phyloP scores from a whole-genome alignment of 2,329 filamentous ascomycete genomes.

The Botrytis fabae region DNA sequence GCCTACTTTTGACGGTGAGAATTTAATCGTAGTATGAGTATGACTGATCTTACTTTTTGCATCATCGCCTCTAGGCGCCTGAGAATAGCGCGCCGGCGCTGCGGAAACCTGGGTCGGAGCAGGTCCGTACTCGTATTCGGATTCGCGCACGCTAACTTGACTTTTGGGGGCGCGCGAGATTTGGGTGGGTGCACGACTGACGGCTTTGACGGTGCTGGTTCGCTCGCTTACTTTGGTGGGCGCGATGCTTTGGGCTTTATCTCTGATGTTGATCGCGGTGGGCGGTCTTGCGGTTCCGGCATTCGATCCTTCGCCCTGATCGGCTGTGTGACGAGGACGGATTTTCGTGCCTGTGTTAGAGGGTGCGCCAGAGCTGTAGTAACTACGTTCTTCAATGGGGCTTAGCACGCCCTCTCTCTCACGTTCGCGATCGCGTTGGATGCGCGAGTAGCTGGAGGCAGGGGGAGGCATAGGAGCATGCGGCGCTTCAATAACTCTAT shows the following conservation, averaged over 20 bases:
- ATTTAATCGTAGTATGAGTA: conserved; percentile 18
- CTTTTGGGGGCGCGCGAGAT: background rate
- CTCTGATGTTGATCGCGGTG: conserved; percentile 6
- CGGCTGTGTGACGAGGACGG: background rate
- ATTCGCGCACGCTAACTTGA: conserved; percentile 4
- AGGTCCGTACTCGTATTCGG: conserved; percentile 17
- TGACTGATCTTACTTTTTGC: conserved; percentile 2
- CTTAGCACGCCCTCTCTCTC: conserved; percentile 9
- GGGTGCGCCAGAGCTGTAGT: conserved; percentile 4
- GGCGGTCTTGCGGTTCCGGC: conserved; percentile 18
- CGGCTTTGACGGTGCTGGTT: conserved; percentile 12
- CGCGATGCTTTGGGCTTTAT: conserved; percentile 12
- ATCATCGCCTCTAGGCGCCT: background rate
- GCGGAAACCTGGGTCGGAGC: background rate
- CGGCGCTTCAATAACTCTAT: conserved; percentile 18
- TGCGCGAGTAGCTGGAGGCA: conserved; percentile 9
- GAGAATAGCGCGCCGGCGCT: background rate
- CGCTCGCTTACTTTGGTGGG: conserved; percentile 1
- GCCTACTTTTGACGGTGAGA: background rate
- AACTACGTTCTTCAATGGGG: conserved; percentile 15
- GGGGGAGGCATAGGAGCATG: conserved; percentile 19
- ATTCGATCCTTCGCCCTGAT: conserved; percentile 6
- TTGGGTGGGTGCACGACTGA: background rate
- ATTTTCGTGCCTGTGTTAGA: conserved; percentile 8
- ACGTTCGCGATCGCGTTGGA: conserved; percentile 14